phyloP scores from a whole-genome alignment of 169 alveolate species.

The Plasmodium billcollinsi region DNA sequence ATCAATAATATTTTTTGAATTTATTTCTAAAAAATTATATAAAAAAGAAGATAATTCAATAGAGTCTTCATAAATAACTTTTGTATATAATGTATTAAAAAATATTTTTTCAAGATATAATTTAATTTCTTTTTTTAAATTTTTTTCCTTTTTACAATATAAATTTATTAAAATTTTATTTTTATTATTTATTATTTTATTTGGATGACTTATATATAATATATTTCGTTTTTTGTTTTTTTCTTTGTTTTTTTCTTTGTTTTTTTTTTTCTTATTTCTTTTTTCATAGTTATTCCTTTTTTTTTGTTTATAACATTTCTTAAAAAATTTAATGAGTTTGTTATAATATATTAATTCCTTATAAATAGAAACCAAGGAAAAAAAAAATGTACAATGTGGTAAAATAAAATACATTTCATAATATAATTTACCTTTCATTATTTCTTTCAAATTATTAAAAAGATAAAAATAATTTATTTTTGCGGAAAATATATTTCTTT shows the following conservation, averaged over 20 bases:
- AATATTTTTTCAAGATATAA: conserved; percentile 21
- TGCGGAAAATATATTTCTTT: conserved; percentile 53
- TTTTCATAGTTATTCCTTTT: conserved; percentile 1
- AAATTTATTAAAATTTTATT: conserved; percentile 29
- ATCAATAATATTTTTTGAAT: conserved; percentile 50
- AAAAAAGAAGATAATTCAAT: conserved; percentile 57
- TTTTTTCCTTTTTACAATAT: conserved; percentile 7
- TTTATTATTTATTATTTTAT: conserved; percentile 11
- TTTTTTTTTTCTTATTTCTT: not conserved
- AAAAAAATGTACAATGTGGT: conserved; percentile 44
- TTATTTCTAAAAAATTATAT: conserved; percentile 58
- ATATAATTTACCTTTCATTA: conserved; percentile 50
- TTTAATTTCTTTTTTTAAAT: conserved; percentile 37
- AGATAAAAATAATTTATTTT: conserved; percentile 51
- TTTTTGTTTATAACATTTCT: not conserved
- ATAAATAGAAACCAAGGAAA: conserved; percentile 41
- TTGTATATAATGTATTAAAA: conserved; percentile 42
- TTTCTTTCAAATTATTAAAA: conserved; percentile 54
- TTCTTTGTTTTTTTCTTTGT: not conserved
- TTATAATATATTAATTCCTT: conserved; percentile 58
- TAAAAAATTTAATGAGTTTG: conserved; percentile 19
- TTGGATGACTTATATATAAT: not conserved
- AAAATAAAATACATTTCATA: conserved; percentile 50
- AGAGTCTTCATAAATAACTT: conserved; percentile 65
- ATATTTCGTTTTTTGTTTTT: not conserved